Evolutionary conservation across 164 flowering plant genomes (phyloP).

Genomic region (Annona cherimola): DNA sequence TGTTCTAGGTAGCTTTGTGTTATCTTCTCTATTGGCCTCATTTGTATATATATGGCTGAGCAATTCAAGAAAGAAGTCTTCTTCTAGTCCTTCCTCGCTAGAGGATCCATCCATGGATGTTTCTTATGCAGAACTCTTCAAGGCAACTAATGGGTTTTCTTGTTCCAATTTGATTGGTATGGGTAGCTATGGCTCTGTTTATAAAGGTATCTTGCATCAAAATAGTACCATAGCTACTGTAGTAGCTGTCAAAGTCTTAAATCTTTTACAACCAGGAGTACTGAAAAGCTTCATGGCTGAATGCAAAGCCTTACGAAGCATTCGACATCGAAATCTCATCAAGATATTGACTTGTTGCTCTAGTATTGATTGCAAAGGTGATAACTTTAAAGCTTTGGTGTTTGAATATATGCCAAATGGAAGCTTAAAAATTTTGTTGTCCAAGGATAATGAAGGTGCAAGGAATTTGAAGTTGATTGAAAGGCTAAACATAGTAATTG

Average conservation of each 20-base stretch:
- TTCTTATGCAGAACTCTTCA: conserved; percentile 6
- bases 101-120: neutral
- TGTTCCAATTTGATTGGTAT: conserved; percentile 3
- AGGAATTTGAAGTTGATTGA: neutral
- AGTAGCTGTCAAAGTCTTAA: conserved; percentile 1
- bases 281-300: conserved; percentile 3
- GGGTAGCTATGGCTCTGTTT: conserved; percentile 6
- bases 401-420: conserved; percentile 7
- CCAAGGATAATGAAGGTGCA: neutral
- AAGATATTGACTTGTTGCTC: conserved; percentile 5
- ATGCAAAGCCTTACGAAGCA: neutral
- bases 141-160: conserved; percentile 3
- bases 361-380: conserved; percentile 3
- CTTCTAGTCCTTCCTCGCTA: neutral
- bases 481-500: conserved; percentile 3
- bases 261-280: conserved; percentile 2
- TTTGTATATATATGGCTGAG: neutral
- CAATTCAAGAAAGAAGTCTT: neutral
- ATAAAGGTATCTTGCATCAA: neutral
- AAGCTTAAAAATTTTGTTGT: conserved; percentile 1
- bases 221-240: neutral
- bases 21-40: neutral
- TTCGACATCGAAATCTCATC: conserved; percentile 9
- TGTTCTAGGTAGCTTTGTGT: neutral
- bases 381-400: conserved; percentile 8